A percentile compares a stretch with the other conserved stretches of the same genome.
Conservation (phyloP, 176 grass and related monocot species). For the Phoenix dactylifera region DNA sequence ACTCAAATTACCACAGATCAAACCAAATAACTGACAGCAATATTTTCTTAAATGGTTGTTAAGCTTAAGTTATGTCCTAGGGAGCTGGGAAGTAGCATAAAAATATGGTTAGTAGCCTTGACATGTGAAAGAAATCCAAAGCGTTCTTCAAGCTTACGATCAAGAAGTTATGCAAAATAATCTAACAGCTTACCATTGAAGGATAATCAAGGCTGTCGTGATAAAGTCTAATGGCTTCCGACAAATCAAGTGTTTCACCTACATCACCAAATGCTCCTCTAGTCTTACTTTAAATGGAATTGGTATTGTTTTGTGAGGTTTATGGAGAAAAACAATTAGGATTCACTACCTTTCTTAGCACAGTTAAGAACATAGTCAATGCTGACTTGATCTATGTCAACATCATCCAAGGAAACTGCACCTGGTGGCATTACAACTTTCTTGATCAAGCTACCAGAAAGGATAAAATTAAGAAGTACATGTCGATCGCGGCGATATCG, state of each 20-base stretch:
- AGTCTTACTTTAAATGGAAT: neutral
- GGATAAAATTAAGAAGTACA: conserved; percentile 84
- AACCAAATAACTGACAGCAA: no score
- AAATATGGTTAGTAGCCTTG: no score
- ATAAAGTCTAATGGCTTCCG: conserved; percentile 84
- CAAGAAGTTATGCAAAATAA: neutral
- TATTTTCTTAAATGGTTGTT: no score
- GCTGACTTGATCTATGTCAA: conserved; percentile 94
- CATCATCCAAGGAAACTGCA: conserved; percentile 78
- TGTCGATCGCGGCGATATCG: conserved; percentile 80
- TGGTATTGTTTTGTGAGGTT: no score
- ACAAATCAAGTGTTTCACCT: conserved; percentile 87
- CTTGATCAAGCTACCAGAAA: conserved; percentile 92
- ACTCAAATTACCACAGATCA: no score
- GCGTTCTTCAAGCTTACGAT: no score
- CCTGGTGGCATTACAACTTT: conserved; percentile 98
- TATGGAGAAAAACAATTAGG: no score
- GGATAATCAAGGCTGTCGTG: conserved; percentile 98
- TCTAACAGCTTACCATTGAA: conserved; percentile 46
- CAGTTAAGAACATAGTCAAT: conserved; percentile 93
- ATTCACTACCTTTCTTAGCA: conserved; percentile 68
- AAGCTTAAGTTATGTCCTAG: no score
- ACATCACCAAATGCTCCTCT: conserved; percentile 20
- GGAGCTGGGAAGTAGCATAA: no score
- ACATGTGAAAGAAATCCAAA: no score